phyloP scores from a whole-genome alignment of 306 rosid genomes.

The Begonia peltatifolia region DNA sequence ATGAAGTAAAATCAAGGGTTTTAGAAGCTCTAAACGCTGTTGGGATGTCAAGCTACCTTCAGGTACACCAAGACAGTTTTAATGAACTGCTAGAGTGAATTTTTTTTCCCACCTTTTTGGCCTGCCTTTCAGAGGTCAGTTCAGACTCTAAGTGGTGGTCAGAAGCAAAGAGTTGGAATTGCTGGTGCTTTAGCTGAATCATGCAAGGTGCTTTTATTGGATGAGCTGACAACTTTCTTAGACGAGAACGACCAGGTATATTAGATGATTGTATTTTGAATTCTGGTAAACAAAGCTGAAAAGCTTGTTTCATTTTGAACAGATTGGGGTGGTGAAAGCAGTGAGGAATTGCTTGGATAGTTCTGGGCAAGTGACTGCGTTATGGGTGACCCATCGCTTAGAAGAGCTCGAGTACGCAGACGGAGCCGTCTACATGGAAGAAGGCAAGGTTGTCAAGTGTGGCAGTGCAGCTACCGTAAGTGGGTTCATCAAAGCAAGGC shows the following conservation, averaged over 20 bases:
- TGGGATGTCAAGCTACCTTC: constrained; percentile 48
- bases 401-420: constrained; percentile 79
- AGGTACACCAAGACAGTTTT: constrained; percentile 25
- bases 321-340: constrained; percentile 70
- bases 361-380: constrained; percentile 56
- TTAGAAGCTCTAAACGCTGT: constrained; percentile 54
- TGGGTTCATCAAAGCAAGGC: constrained; percentile 45
- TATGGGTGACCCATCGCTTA: constrained; percentile 85
- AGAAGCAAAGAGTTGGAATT: constrained; percentile 84
- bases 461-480: constrained; percentile 39
- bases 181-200: constrained; percentile 92
- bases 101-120: background rate
- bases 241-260: constrained; percentile 79
- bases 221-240: constrained; percentile 77
- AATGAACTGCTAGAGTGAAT: too few species aligned
- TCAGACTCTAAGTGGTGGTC: constrained; percentile 85
- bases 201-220: constrained; percentile 66
- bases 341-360: constrained; percentile 46
- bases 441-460: constrained; percentile 48
- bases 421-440: constrained; percentile 85
- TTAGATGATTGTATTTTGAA: too few species aligned
- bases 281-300: too few species aligned
- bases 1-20: constrained; percentile 60
- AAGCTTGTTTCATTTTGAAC: background rate
- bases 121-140: constrained; percentile 53